phyloP scores from a whole-genome alignment of 192 early-diverging fungal genomes.

The Chytriomyces sp. region DNA sequence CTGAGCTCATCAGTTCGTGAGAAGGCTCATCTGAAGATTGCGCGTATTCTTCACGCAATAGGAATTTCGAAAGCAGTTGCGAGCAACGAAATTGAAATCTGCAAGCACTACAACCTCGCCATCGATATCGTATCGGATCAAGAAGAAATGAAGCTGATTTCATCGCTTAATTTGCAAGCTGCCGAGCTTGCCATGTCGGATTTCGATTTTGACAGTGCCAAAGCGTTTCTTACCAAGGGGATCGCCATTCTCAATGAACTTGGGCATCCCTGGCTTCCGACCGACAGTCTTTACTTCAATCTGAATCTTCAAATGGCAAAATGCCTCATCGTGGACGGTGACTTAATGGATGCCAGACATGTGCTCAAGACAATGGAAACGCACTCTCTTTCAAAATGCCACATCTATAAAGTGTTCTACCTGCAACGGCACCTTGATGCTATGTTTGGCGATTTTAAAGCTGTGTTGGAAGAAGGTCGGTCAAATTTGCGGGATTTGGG shows the following conservation, averaged over 20 bases:
- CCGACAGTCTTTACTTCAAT: conserved; percentile 37
- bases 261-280: conserved; percentile 15
- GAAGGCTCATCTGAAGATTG: conserved; percentile 44
- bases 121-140: conserved; percentile 18
- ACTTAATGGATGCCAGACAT: conserved; percentile 35
- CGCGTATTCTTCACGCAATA: conserved; percentile 30
- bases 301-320: conserved; percentile 36
- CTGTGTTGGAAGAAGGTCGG: conserved; percentile 36
- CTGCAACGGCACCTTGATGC: conserved; percentile 27
- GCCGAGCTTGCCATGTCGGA: conserved; percentile 33
- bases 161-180: conserved; percentile 42
- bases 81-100: conserved; percentile 36
- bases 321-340: conserved; percentile 39
- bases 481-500: conserved; percentile 35
- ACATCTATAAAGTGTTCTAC: conserved; percentile 28
- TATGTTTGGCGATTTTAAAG: conserved; percentile 34
- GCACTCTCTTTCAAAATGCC: conserved; percentile 11
- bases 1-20: not conserved
- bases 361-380: conserved; percentile 29
- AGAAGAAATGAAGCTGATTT: conserved; percentile 35
- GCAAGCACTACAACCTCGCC: conserved; percentile 48
- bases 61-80: conserved; percentile 23
- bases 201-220: conserved; percentile 25
- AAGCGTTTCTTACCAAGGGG: conserved; percentile 28
- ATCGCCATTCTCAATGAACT: conserved; percentile 20